These are phyloP conservation scores for Phaffomyces thermotolerans DNA, from an alignment of 805 yeast species.

Conservation along the genomic window DNA sequence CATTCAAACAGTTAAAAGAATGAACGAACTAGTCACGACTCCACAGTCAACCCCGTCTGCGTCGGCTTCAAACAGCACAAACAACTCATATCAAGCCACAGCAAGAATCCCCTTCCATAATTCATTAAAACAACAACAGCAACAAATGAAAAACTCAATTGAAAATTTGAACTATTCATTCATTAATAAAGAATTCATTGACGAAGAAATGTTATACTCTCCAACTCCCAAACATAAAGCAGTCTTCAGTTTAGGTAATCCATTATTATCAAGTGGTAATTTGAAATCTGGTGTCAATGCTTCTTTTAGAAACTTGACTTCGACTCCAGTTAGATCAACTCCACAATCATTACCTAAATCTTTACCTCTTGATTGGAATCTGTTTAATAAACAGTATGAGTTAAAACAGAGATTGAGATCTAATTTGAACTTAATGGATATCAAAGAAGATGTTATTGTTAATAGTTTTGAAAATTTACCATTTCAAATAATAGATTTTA, in stretches of 20 bases:
- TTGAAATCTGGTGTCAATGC: not conserved
- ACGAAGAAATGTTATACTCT: constrained; percentile 8
- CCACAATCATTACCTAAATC: constrained; percentile 23
- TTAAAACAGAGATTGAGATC: constrained; percentile 17
- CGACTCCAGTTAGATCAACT: constrained; percentile 19
- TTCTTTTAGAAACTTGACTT: constrained; percentile 20
- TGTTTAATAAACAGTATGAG: constrained; percentile 23
- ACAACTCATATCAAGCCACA: constrained; percentile 1
- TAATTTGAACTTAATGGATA: constrained; percentile 2
- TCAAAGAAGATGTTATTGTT: constrained; percentile 4
- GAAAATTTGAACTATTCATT: constrained; percentile 16
- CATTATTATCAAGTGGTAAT: not conserved
- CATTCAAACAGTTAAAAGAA: not conserved
- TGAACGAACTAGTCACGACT: constrained; percentile 9
- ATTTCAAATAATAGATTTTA: constrained; percentile 22
- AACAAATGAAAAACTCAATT: not conserved
- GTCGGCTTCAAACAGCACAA: constrained; percentile 3
- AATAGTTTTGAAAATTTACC: constrained; percentile 24
- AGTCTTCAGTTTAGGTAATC: constrained; percentile 2
- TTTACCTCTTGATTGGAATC: constrained; percentile 24
- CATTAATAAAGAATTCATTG: constrained; percentile 21
- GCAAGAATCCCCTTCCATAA: constrained; percentile 7
- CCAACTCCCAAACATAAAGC: not conserved
- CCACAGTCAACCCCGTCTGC: constrained; percentile 6
- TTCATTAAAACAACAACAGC: too few species aligned